Base-by-base conservation (phyloP, 345 rosid genomes). In the Anacardium occidentale region DNA sequence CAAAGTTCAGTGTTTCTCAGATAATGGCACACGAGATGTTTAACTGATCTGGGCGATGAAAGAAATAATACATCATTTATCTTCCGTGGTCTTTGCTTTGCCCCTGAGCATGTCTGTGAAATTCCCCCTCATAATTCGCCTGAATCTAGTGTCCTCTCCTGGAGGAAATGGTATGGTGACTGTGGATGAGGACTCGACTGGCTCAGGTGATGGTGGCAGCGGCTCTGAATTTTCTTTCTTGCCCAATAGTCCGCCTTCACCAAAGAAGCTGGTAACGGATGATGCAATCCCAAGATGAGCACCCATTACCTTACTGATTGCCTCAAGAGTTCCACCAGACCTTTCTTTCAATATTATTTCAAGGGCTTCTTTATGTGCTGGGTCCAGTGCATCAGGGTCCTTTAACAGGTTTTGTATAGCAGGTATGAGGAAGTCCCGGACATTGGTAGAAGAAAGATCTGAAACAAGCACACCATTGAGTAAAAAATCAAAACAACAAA, bases 361-460 rank as follows among this genome's bases (percentile, higher is more conserved):
- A 32, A 94, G 84, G 14, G 97, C 97, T 81, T 94, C 98, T 75
- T 92, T 94, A 79, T 94, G 97, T 24, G 95, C 98, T 11, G 98
- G 98, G 80, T 94, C 98, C 10, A 94, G 79, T 64, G 95, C 84
- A 58, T 94, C 98, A 2, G 75, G 81, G 80, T 94, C 98, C 82
- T 83, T 92, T 66, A 94, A 64, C 82, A 94, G 80, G 86, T 94
- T 94, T 64, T 89, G 93, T 76, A 92, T 88, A 10, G 97, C 72
- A 10, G 97, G 95, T 7, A 94, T 76, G 52, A 94, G 91, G 83
- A 81, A 92, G 34, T 92, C 98, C 73, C 87, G 84, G 70, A 88
- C 79, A 73, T 94, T 88, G 37, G 78, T 85, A 45, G 84, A 84
- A 70, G 97, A 86, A 63, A 94, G 74, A 81, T 92, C 99, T 92